phyloP scores from a whole-genome alignment of 2,329 filamentous ascomycete species.

The Leptodontidium sp. region DNA sequence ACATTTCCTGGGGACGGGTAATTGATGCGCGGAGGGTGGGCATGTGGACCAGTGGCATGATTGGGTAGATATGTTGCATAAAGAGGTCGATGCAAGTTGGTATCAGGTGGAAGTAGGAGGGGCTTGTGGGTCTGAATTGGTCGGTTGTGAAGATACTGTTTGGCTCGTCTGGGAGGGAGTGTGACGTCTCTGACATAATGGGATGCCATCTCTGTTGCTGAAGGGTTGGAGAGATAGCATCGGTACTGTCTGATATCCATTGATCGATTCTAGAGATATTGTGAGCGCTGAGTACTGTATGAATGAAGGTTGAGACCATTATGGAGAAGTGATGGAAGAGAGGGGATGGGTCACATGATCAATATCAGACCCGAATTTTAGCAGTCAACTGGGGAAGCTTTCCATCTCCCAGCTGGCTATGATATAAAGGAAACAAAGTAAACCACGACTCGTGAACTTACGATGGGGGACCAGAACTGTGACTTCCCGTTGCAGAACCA shows the following conservation, averaged over 20 bases:
- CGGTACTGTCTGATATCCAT: slow-evolving; percentile 39
- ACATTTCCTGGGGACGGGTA: slow-evolving; percentile 49
- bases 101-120: slow-evolving; percentile 57
- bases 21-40: slow-evolving; percentile 61
- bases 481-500: slow-evolving; percentile 32
- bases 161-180: slow-evolving; percentile 51
- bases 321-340: not conserved
- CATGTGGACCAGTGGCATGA: slow-evolving; percentile 68
- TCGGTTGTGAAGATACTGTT: slow-evolving; percentile 48
- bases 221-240: slow-evolving; percentile 33
- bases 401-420: not conserved
- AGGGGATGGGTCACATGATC: not conserved
- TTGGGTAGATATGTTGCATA: slow-evolving; percentile 69
- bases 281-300: slow-evolving; percentile 1
- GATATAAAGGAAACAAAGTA: not conserved
- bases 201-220: slow-evolving; percentile 39
- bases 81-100: slow-evolving; percentile 68
- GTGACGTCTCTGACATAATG: slow-evolving; percentile 46
- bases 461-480: slow-evolving; percentile 38
- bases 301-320: not conserved
- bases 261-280: slow-evolving; percentile 37
- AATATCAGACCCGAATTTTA: too few relatives aligned
- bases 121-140: slow-evolving; percentile 54
- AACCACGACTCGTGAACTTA: slow-evolving; percentile 30
- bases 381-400: too few relatives aligned